Base-by-base conservation (phyloP, 2,329 filamentous ascomycete species). In the Thermoascus crustaceus region DNA sequence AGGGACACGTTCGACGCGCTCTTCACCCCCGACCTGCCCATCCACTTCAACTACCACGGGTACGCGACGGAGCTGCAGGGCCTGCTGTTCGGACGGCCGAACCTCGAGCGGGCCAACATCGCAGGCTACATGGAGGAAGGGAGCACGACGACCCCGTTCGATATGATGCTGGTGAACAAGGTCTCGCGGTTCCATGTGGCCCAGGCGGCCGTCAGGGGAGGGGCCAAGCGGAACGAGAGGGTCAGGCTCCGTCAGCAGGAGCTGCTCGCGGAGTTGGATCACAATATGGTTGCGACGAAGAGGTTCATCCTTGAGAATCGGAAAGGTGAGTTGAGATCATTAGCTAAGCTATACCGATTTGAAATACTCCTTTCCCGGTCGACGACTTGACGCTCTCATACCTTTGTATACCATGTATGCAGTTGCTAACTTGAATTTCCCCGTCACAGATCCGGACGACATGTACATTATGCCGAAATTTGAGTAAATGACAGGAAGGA, bases 1-100 rank as follows among this genome's bases (percentile, higher is more conserved):
- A 55, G 58, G 3, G 60, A 69, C 2, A 65, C 64, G 0, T 82
- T 80, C 46, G 52, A 65, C 14, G 60, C 67, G 3, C 55, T 80
- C 21, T 81, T 82, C 50, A 79, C 76, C 0, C 38, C 56, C 0
- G 70, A 80, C 43, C 61, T 54, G 16, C 66, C 68, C 0, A 63
- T 81, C 4, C 69, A 75, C 49, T 78, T 82, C 60, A 82, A 82
- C 54, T 82, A 81, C 48, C 78, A 82, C 45, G 78, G 78, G 7
- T 82, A 82, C 45, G 56, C 67, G 4, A 66, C 68, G 1, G 77
- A 82, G 50, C 54, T 82, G 37, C 69, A 74, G 39, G 76, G 76
- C 0, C 50, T 82, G 17, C 54, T 82, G 2, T 82, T 81, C 47
- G 75, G 75, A 0, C 64, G 76, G 1, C 65, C 64, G 0, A 57